Evolutionary conservation across 2,329 filamentous ascomycete species (phyloP), one percentile per base, ranked within the genome.

Genomic region (Cercospora brassicicola): DNA sequence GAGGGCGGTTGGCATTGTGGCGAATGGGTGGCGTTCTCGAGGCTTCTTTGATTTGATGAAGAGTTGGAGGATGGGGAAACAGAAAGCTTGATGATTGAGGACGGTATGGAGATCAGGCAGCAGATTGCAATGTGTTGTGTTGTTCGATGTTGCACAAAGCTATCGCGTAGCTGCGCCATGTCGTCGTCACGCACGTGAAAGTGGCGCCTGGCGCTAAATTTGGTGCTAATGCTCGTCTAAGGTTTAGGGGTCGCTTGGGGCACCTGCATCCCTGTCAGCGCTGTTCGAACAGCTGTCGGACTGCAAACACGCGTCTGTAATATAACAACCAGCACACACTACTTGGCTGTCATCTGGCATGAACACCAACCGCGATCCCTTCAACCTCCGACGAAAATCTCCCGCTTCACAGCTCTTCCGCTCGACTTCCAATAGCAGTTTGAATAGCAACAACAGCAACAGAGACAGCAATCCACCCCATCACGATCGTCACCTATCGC

Each of bases 1-100:
- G 68, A 85, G 79, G 61, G 82, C 82, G 13, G 83, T 85, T 28
- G 83, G 82, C 83, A 84, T 84, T 48, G 59, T 79, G 74, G 62
- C 63, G 23, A 23, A 23, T 23, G 67, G 31, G 62, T 33, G n/a
- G 18, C 15, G 31, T 53, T 20, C 20, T 55, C 3, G 31, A 36
- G 7, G 18, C 18, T 20, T 20, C 18, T 20, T 20, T 20, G 23
- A 10, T 11, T 55, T 4, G 48, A 23, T 20, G 18, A 20, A 20
- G 18, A 20, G 18, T 20, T 20, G 18, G 18, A 20, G 18, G 18
- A 20, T 20, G 18, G 18, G 18, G 18, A 20, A 20, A 20, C 18
- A 20, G 18, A 20, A 2, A 20, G 18, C 3, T n/a, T 45, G 42
- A 18, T 45, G 42, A 45, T n/a, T 8, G 15, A 20, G 8, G 6